Base-by-base conservation (phyloP, 1,284 basidiomycete species). In the Athelia sp. region DNA sequence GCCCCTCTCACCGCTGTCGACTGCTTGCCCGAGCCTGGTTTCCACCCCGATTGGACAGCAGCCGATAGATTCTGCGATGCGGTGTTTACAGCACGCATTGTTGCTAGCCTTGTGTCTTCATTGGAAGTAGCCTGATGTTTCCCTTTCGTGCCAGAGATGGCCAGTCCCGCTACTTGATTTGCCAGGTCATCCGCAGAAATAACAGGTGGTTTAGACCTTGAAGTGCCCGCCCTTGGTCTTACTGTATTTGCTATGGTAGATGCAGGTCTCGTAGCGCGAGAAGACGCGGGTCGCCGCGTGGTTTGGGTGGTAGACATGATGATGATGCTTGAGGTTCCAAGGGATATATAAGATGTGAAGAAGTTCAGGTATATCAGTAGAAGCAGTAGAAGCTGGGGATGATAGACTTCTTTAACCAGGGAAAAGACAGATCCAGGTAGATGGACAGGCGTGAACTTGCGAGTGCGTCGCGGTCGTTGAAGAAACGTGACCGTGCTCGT, bases 71-170 rank as follows among this genome's bases (percentile, higher is more conserved):
- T 66, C 54, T 85, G 83, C 3, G 84, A 79, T 0, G 79, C 74
- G 1, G 70, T 50, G 53, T 89, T 90, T 9, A 88, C 75, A 1
- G 69, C 63, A 22, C 74, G 74, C 85, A 88, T 88, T 1, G 74
- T 73, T 21, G 55, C 50, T 0, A 60, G 48, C 42, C 56, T 63
- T 32, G 61, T 58, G 32, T 65, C 63, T 36, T 64, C 70, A 14
- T 53, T 49, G 23, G 34, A 35, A n/a, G 50, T 43, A 19, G 49
- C 48, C 46, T 51, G 53, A 48, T 54, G 47, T 48, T 54, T 57
- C 22, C 51, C 55, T 46, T 54, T 55, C 47, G 44, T 51, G 23
- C 43, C 26, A 29, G 26, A 29, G 26, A 29, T 43, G 32, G 46
- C 17, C 23, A 49, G 36, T 4, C 24, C 26, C 21, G 50, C 47